Conservation (phyloP, 257 asterid genomes). For the Fraxinus americana region DNA sequence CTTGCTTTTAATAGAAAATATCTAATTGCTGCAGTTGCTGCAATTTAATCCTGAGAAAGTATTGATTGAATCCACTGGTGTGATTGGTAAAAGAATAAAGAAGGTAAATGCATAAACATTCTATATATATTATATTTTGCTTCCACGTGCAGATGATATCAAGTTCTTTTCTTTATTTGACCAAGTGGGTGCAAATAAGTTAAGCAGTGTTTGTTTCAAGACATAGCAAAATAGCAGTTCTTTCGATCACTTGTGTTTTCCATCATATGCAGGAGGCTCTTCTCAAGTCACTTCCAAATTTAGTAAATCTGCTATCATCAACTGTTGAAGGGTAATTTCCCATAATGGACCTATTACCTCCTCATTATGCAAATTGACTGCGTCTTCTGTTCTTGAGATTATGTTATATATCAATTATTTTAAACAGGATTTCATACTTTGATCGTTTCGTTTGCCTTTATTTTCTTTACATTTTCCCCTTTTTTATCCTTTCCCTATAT, state of each 20-base stretch:
- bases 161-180: constrained; percentile 12
- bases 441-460: background rate
- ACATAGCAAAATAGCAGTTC: constrained; percentile 10
- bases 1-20: background rate
- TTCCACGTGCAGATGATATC: constrained; percentile 16
- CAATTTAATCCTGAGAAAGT: constrained; percentile 73
- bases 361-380: constrained; percentile 15
- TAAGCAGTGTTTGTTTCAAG: constrained; percentile 13
- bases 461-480: background rate
- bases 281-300: constrained; percentile 81
- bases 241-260: constrained; percentile 21
- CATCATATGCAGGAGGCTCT: constrained; percentile 79
- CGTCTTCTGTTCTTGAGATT: background rate
- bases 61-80: constrained; percentile 98
- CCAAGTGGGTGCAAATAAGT: background rate
- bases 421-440: constrained; percentile 15
- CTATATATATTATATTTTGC: constrained; percentile 8
- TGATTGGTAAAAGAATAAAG: constrained; percentile 89
- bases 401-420: constrained; percentile 1
- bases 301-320: constrained; percentile 64
- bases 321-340: constrained; percentile 67
- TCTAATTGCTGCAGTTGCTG: constrained; percentile 57
- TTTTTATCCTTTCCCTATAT: background rate
- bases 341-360: constrained; percentile 14
- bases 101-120: constrained; percentile 54